These are phyloP conservation scores for Cytospora mali DNA, from an alignment of 2,329 filamentous ascomycete species.

Conservation along the genomic window DNA sequence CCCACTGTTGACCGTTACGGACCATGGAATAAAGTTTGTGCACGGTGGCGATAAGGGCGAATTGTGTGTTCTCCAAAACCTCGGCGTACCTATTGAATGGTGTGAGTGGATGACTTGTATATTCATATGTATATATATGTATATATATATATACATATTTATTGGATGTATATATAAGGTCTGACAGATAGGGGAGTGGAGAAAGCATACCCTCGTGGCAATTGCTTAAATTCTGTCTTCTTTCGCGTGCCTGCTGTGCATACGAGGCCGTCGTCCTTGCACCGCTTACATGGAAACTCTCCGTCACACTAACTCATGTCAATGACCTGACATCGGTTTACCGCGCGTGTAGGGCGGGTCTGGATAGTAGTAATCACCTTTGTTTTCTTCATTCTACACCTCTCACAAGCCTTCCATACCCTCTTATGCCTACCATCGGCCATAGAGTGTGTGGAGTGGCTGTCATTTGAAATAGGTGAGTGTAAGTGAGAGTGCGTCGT, in stretches of 20 bases:
- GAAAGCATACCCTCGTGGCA: conserved; percentile 59
- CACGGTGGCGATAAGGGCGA: conserved; percentile 64
- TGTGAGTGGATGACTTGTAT: conserved; percentile 22
- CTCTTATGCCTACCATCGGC: conserved; percentile 62
- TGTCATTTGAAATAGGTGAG: conserved; percentile 42
- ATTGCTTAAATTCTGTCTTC: conserved; percentile 70
- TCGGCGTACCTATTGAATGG: conserved; percentile 57
- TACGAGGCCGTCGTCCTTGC: conserved; percentile 66
- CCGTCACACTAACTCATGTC: conserved; percentile 58
- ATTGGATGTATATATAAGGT: too few species aligned
- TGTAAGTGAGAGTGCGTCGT: conserved; percentile 41
- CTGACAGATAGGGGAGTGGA: conserved; percentile 9
- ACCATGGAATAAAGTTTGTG: conserved; percentile 69
- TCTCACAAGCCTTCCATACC: conserved; percentile 68
- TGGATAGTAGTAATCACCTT: conserved; percentile 49
- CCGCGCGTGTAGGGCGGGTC: too few species aligned
- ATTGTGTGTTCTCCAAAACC: conserved; percentile 66
- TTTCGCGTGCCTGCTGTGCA: conserved; percentile 66
- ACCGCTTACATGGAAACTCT: conserved; percentile 67
- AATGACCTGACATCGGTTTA: conserved; percentile 1
- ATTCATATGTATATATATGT: neutral
- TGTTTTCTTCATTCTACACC: conserved; percentile 71
- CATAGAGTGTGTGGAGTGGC: conserved; percentile 44
- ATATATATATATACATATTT: too few species aligned
- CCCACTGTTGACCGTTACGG: conserved; percentile 59